Evolutionary conservation across 768 basidiomycete genomes (phyloP), one percentile per base, ranked within the genome.

Genomic region (Boletus rubroflammeus): DNA sequence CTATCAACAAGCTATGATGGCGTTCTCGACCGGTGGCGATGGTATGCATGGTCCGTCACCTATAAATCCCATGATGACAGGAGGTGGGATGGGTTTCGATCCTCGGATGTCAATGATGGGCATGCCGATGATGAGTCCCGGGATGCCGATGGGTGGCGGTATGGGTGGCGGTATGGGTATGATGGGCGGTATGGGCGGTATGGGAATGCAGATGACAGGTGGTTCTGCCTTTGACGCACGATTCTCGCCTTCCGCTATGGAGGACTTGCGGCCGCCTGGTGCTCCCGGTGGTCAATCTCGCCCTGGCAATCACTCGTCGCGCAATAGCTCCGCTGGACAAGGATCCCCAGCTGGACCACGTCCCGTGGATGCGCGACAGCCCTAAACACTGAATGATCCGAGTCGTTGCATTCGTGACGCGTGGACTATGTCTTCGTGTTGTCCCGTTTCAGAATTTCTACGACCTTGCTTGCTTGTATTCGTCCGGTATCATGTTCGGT

Each of bases 1-100:
- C 0, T 93, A 93, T 71, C 91, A 92, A 66, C 89, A 91, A 66
- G 88, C 90, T 19, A 92, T 92, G 90, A 81, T 89, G 78, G 81
- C 85, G 17, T 87, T 85, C 53, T 90, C 88, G 13, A 74, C 83
- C n/a, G 90, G 88, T n/a, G 86, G 80, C 5, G 81, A 76, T 55
- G 78, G 73, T n/a, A 75, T 71, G 45, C 64, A 69, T 32, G 71
- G 61, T 5, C 62, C 67, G 11, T 66, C 70, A 26, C 73, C 74
- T 41, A 65, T 81, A 57, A 77, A 77, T 49, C 82, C 81, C 17
- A 79, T 80, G 73, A 82, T 84, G 83, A 77, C 81, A 9, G 82
- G 81, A 14, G 71, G 67, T 21, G 75, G 74, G 28, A 80, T 79
- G 76, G 71, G 65, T 41, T 86, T 81, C 58, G 87, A 89, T 68